Base-by-base conservation (phyloP, 2,329 filamentous ascomycete species). In the Aaosphaeria arxii region DNA sequence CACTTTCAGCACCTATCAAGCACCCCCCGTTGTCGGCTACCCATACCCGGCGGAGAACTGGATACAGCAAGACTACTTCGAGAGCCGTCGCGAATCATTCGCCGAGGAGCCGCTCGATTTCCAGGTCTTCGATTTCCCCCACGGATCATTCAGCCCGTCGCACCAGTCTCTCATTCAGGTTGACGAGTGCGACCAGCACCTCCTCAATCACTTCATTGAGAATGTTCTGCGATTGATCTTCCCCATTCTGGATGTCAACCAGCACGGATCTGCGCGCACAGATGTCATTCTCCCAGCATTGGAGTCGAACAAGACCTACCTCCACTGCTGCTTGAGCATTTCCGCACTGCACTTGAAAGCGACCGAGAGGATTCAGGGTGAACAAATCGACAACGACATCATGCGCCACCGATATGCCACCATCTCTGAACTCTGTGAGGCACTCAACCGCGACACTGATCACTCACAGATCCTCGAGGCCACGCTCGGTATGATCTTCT, bases 251-350 rank as follows among this genome's bases (percentile, higher is more conserved):
- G 91, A 97, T 72, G 85, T 86, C 38, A 95, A 94, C 69, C 90
- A 95, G 67, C 88, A 89, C 60, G 90, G 90, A 36, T 88, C 87
- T 1, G 85, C 90, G 35, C 83, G 86, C 52, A 85, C 88, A 2
- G 87, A 94, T 60, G 82, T 95, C 52, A 87, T 97, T 57, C 81
- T 97, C 11, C 90, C 89, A 4, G 89, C 92, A 6, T 79, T 99
- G 32, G 89, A 95, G 68, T 88, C 82, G 59, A 99, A 97, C 81
- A 91, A 89, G 71, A 87, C 86, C 57, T 99, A 96, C 71, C 80
- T 96, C 31, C 91, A 97, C 77, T 96, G 91, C 76, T 97, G 92
- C 73, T 78, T 99, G 53, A 95, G 90, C 77, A 90, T 95, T 51
- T 85, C 94, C 6, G 92, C 91, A 2, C 89, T 95, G 66, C 94